A percentile compares a stretch with the other conserved stretches of the same genome.
Evolutionary conservation across 352 stramenopile species (phyloP).

Genomic region (Phytophthora vignae): DNA sequence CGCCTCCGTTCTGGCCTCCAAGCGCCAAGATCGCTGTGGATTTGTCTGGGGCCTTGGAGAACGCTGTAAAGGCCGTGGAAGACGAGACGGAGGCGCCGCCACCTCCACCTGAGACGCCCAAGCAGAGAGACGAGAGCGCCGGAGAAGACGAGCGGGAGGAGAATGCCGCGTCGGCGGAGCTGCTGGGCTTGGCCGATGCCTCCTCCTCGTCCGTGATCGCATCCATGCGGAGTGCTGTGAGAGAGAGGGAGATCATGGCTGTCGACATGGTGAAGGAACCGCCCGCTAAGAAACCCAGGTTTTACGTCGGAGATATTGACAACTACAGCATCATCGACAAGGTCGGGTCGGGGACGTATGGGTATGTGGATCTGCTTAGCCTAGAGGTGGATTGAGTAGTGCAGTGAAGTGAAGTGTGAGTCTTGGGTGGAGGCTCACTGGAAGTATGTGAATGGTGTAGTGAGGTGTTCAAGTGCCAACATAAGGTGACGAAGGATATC

Average conservation of each 20-base stretch:
- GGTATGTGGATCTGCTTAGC: conserved; percentile 45
- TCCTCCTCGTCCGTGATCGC: conserved; percentile 71
- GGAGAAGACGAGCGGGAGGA: conserved; percentile 41
- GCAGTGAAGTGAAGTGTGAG: not conserved
- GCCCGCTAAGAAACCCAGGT: conserved; percentile 58
- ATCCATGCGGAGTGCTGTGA: conserved; percentile 74
- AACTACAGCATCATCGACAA: conserved; percentile 92
- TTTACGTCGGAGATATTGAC: conserved; percentile 87
- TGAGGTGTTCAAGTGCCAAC: conserved; percentile 90
- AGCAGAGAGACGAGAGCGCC: conserved; percentile 34
- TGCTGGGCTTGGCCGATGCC: conserved; percentile 21
- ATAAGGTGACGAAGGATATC: conserved; percentile 89
- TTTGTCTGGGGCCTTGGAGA: conserved; percentile 33
- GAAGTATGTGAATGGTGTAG: conserved; percentile 34
- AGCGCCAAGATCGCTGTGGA: conserved; percentile 49
- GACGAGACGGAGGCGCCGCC: not conserved
- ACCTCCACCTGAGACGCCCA: not conserved
- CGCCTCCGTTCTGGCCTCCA: conserved; percentile 67
- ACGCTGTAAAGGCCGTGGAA: conserved; percentile 15
- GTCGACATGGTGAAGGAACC: conserved; percentile 49
- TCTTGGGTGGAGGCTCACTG: conserved; percentile 7
- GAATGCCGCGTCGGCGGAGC: not conserved
- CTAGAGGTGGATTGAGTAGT: not conserved
- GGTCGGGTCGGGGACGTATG: conserved; percentile 86
- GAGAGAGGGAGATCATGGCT: conserved; percentile 77